These are phyloP conservation scores for Calonectria pseudoturangicola DNA, from an alignment of 2,329 filamentous ascomycete species.

Conservation along the genomic window DNA sequence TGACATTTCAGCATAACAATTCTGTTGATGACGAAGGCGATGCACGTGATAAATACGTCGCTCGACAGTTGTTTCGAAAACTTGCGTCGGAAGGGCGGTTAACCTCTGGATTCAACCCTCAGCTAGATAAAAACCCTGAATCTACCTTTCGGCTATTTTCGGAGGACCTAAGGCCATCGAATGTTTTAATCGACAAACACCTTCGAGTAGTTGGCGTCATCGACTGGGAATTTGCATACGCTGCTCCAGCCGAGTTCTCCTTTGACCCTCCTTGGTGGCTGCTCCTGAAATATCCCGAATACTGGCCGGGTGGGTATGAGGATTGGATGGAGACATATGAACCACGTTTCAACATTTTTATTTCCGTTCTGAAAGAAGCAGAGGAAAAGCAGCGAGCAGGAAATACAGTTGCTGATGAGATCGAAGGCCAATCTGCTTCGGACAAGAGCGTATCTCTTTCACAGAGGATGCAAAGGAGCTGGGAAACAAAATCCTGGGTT, in stretches of 20 bases:
- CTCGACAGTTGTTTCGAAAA: slow-evolving; percentile 58
- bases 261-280: slow-evolving; percentile 64
- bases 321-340: slow-evolving; percentile 59
- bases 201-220: slow-evolving; percentile 58
- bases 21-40: slow-evolving; percentile 56
- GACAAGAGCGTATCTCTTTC: slow-evolving; percentile 49
- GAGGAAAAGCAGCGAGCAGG: slow-evolving; percentile 1
- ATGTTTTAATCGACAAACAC: slow-evolving; percentile 56
- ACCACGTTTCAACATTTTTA: slow-evolving; percentile 40
- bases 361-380: slow-evolving; percentile 17
- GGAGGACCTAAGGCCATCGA: slow-evolving; percentile 56
- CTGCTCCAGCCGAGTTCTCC: slow-evolving; percentile 58
- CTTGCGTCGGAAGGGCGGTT: slow-evolving; percentile 46
- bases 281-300: slow-evolving; percentile 57
- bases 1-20: slow-evolving; percentile 62
- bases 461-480: slow-evolving; percentile 59
- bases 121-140: background rate
- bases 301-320: slow-evolving; percentile 56
- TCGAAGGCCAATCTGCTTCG: background rate
- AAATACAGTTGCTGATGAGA: background rate
- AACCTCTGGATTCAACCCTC: background rate
- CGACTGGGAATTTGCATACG: slow-evolving; percentile 65
- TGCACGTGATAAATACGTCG: slow-evolving; percentile 58
- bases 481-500: slow-evolving; percentile 59
- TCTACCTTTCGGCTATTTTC: slow-evolving; percentile 47